Evolutionary conservation across 768 basidiomycete genomes (phyloP), one percentile per base, ranked within the genome.

Genomic region (Tricholoma saponaceum): DNA sequence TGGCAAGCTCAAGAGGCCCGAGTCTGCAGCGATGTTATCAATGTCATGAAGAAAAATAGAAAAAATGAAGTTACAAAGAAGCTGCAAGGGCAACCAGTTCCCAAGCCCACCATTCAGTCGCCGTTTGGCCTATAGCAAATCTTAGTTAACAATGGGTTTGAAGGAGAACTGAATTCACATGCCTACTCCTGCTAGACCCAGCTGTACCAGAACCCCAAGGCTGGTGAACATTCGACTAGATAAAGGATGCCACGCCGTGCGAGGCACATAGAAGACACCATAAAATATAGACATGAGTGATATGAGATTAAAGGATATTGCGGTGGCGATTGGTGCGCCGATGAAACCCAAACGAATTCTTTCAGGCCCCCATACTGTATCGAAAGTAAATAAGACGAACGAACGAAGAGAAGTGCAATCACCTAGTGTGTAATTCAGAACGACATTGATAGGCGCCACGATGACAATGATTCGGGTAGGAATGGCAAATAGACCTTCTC

Each of bases 51-150:
- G 6, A 50, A 28, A 41, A 26, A 26, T 14, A 20, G 22, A 32
- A 22, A 20, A 13, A 51, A 26, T 2, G 37, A 18, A 68, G 77
- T 58, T 60, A 79, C 75, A 79, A 62, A 59, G 78, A 79, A 3
- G 82, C 82, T 5, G 77, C 80, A 1, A 83, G 74, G 22, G 86
- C 87, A 30, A 90, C 72, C 5, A 93, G 79, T 72, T 97, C 95
- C 96, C 96, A 96, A 37, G 89, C 87, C 94, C 95, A 98, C 96
- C 95, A 98, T 71, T 97, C 96, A 3, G 84, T 86, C 1, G 91
- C 92, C 3, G 84, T 87, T 69, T 94, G 92, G 0, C 85, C 85
- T 79, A 59, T 30, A 18, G 30, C 8, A 50, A 28, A n/a, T 25
- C n/a, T 5, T 4, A 4, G 5, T 28, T 14, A 50, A 50, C 2